These are phyloP conservation scores for Stagonosporopsis vannaccii DNA, from an alignment of 2,329 filamentous ascomycete genomes.

Conservation along the genomic window DNA sequence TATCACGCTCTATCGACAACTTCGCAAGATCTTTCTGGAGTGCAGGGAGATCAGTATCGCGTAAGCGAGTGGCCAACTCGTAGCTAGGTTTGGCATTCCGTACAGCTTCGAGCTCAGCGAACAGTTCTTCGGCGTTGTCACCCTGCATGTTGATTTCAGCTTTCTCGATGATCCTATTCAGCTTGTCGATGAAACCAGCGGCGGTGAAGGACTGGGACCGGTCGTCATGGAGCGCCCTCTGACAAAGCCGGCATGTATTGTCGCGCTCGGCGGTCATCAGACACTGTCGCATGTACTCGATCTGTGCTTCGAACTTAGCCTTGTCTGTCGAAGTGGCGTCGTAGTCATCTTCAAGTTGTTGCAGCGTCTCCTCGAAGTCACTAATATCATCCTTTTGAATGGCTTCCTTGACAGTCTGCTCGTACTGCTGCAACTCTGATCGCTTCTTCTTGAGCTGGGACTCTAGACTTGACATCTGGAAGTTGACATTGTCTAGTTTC, in stretches of 20 bases:
- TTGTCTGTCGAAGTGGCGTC: constrained; percentile 67
- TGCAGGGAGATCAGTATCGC: constrained; percentile 71
- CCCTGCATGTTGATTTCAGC: constrained; percentile 65
- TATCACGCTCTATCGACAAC: constrained; percentile 51
- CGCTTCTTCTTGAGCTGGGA: constrained; percentile 71
- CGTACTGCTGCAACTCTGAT: constrained; percentile 67
- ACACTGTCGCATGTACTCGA: constrained; percentile 75
- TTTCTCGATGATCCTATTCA: constrained; percentile 64
- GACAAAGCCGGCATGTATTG: constrained; percentile 79
- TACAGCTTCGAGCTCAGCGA: constrained; percentile 67
- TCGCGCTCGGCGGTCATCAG: constrained; percentile 70
- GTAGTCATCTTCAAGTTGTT: constrained; percentile 59
- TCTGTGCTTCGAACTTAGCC: constrained; percentile 72
- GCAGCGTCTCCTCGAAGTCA: constrained; percentile 61
- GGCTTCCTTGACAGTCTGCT: constrained; percentile 67
- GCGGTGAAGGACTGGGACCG: constrained; percentile 61
- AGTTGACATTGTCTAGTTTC: constrained; percentile 79
- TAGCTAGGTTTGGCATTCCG: constrained; percentile 66
- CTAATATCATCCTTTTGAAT: constrained; percentile 44
- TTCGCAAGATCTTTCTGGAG: constrained; percentile 69
- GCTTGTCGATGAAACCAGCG: constrained; percentile 68
- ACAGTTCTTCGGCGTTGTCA: constrained; percentile 67
- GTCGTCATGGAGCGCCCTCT: constrained; percentile 68
- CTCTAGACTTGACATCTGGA: constrained; percentile 70
- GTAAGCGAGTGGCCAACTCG: constrained; percentile 76